Evolutionary conservation across 2,329 filamentous ascomycete genomes (phyloP), one percentile per base, ranked within the genome.

Genomic region (Pseudogymnoascus sp.): DNA sequence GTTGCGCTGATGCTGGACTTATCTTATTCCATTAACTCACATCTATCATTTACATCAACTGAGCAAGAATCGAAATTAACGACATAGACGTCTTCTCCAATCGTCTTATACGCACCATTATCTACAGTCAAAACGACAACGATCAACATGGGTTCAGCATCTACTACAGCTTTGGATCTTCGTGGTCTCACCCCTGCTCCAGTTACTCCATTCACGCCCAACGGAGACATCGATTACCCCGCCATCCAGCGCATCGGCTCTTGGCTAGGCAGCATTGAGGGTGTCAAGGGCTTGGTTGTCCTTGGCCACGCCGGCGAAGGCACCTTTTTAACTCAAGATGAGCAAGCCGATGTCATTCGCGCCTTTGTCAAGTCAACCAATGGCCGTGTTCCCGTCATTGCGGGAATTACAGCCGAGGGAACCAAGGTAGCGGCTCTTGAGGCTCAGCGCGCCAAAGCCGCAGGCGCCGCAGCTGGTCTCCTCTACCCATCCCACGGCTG

Each of bases 251-350:
- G 80, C 14, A 77, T 82, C 11, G 81, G 81, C 14, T 79, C 78
- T 4, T 82, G 80, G 81, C 79, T 82, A 34, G 79, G 79, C 44
- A 79, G 78, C 69, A 81, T 82, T 56, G 67, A 74, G 5, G 80
- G 79, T 18, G 78, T 82, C 66, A 82, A 81, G 65, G 80, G 80
- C 31, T 76, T 82, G 2, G 80, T 82, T 0, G 80, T 83, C 8
- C 76, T 82, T 12, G 81, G 81, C n/a, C 81, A 82, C 64, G 81
- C 81, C 28, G 80, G 80, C 36, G 81, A 83, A 67, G 81, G 81
- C 31, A 83, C 80, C 0, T 82, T 82, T 72, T 75, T 82, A 44
- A 82, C 80, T 3, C 72, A 75, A 37, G 75, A 81, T 25, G 80
- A 82, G 67, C 80, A 82, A 69, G 70, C 76, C 37, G 73, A 73